These are phyloP conservation scores for Onygena corvina DNA, from an alignment of 2,329 filamentous ascomycete species.

Conservation along the genomic window DNA sequence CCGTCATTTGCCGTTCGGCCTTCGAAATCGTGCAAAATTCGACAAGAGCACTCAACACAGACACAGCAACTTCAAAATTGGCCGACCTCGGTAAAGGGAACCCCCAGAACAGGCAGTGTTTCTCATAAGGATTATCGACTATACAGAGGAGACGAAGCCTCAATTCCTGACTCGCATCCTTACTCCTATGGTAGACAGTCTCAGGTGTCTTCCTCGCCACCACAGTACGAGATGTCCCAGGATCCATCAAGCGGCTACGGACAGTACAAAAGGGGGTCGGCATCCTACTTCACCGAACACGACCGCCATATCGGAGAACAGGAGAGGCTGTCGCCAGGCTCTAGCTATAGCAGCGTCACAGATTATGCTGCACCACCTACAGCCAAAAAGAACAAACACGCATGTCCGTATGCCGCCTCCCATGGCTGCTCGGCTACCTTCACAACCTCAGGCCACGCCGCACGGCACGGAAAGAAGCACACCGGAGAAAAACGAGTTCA, in stretches of 20 bases:
- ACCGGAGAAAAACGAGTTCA: constrained; percentile 57
- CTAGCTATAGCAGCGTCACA: constrained; percentile 18
- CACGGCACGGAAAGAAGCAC: constrained; percentile 57
- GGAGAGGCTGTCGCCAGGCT: constrained; percentile 22
- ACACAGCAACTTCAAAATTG: constrained; percentile 10
- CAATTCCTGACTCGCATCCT: background rate
- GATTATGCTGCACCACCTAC: constrained; percentile 20
- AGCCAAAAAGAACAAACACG: constrained; percentile 51
- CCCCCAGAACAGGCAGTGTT: background rate
- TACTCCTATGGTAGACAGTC: background rate
- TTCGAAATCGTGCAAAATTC: constrained; percentile 8
- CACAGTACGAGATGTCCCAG: background rate
- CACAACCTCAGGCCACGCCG: constrained; percentile 55
- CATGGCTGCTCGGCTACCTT: constrained; percentile 51
- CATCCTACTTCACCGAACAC: background rate
- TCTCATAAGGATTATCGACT: background rate
- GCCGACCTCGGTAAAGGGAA: background rate
- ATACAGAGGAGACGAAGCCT: background rate
- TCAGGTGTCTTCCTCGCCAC: background rate
- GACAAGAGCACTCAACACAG: constrained; percentile 5
- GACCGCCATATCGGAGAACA: constrained; percentile 13
- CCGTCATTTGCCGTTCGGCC: constrained; percentile 36
- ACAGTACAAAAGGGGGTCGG: background rate
- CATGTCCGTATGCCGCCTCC: constrained; percentile 50
- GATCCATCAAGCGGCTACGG: background rate